Percentiles rank a stretch among this genome's conserved stretches.
phyloP scores from a whole-genome alignment of 2,329 filamentous ascomycete species.

The Triangularia verruculosa region DNA sequence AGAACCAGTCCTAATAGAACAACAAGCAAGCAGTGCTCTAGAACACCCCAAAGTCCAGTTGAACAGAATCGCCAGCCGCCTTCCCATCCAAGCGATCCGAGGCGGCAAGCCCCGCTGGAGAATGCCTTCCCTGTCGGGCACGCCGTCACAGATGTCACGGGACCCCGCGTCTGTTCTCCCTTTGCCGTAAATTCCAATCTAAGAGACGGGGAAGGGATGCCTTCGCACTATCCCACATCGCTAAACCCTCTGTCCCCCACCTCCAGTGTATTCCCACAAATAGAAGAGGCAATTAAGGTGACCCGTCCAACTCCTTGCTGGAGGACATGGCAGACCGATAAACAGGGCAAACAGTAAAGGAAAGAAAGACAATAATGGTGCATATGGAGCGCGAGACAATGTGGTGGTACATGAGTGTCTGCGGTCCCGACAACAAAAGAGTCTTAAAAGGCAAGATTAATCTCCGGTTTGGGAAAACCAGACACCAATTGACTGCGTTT shows the following conservation, averaged over 20 bases:
- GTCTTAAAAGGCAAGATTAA: not conserved
- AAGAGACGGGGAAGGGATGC: not conserved
- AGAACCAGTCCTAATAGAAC: slow-evolving; percentile 5
- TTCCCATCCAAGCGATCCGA: not conserved
- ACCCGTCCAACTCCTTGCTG: slow-evolving; percentile 16
- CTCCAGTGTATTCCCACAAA: not conserved
- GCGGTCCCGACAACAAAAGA: not conserved
- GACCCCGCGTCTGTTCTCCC: not conserved
- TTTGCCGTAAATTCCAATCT: not conserved
- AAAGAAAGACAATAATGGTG: slow-evolving; percentile 3
- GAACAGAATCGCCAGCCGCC: not conserved
- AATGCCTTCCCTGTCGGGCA: not conserved
- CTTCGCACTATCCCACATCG: not conserved
- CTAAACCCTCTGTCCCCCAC: not conserved
- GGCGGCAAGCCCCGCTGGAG: not conserved
- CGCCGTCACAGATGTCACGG: not conserved
- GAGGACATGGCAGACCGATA: slow-evolving; percentile 9
- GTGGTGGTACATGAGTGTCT: slow-evolving; percentile 7
- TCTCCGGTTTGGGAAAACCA: not conserved
- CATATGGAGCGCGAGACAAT: not conserved
- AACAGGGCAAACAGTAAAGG: slow-evolving; percentile 5
- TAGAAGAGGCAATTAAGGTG: slow-evolving; percentile 8
- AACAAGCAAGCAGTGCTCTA: not conserved
- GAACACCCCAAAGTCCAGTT: not conserved
- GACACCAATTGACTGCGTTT: not conserved